These are phyloP conservation scores for Colletotrichum melonis DNA, from an alignment of 2,329 filamentous ascomycete genomes.

Conservation along the genomic window DNA sequence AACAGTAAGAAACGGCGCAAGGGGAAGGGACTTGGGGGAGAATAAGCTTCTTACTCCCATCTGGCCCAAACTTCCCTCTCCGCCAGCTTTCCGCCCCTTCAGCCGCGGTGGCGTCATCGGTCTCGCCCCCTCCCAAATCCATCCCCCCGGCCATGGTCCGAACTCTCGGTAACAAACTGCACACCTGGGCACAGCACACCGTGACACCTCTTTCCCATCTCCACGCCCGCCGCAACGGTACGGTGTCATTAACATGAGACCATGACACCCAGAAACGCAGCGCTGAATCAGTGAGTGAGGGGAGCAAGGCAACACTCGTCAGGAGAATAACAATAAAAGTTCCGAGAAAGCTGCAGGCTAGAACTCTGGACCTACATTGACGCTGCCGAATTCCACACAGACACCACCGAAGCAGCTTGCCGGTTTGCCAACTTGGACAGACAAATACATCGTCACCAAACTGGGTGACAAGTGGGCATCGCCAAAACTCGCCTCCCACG, in stretches of 20 bases:
- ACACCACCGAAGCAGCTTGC: neutral
- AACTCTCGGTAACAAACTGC: constrained; percentile 17
- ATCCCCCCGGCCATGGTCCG: constrained; percentile 13
- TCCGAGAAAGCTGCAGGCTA: neutral
- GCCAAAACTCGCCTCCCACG: constrained; percentile 3
- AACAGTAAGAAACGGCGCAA: neutral
- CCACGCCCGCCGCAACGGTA: neutral
- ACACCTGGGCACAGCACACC: too few relatives aligned
- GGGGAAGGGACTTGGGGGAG: neutral
- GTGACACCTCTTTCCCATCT: neutral
- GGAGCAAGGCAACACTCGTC: neutral
- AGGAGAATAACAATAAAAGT: neutral
- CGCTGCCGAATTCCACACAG: too few relatives aligned
- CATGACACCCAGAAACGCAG: neutral
- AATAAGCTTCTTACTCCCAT: constrained; percentile 23
- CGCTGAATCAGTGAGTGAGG: neutral
- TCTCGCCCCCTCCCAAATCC: neutral
- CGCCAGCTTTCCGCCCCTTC: neutral
- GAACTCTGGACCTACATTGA: neutral
- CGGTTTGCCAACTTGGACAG: neutral
- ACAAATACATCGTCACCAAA: too few relatives aligned
- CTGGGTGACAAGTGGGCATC: neutral
- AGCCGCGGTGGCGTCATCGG: constrained; percentile 28
- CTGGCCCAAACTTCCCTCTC: neutral
- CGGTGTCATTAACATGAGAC: neutral